Percentiles rank a stretch among this genome's conserved stretches.
These are phyloP conservation scores for Falciphora oryzae DNA, from an alignment of 2,329 filamentous ascomycete genomes.

Conservation along the genomic window DNA sequence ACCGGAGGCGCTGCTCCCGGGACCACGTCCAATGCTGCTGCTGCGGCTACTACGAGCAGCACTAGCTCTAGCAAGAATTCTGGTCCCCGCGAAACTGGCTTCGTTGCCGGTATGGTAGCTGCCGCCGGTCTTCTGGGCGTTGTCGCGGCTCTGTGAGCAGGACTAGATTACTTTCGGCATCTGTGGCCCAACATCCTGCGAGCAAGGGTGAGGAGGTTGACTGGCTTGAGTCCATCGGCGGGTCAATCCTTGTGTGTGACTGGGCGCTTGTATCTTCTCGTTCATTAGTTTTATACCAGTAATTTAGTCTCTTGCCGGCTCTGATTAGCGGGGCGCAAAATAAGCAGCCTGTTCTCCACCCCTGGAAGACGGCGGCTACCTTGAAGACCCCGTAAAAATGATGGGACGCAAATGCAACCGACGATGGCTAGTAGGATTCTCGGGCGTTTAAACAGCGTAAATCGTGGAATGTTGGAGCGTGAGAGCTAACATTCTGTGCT, in stretches of 20 bases:
- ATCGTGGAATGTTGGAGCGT: no score
- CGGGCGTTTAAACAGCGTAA: no score
- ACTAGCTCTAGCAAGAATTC: not conserved
- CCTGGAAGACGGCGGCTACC: no score
- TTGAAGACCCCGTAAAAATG: no score
- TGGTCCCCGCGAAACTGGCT: conserved; percentile 20
- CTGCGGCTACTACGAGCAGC: not conserved
- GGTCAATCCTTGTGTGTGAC: not conserved
- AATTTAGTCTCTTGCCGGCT: not conserved
- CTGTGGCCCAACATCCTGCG: not conserved
- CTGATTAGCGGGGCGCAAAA: no score
- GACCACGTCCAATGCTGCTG: not conserved
- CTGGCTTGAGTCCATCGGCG: not conserved
- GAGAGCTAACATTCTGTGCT: no score
- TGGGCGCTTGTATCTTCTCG: not conserved
- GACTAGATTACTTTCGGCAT: not conserved
- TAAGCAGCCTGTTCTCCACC: no score
- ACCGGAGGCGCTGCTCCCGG: no score
- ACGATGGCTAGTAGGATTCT: no score
- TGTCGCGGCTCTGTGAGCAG: conserved; percentile 20
- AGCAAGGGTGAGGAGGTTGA: not conserved
- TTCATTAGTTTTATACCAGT: not conserved
- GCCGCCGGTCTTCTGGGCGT: conserved; percentile 22
- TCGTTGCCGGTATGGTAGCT: conserved; percentile 17
- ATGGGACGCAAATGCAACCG: no score